These are phyloP conservation scores for Hansenula sp. DNA, from an alignment of 1,139 yeast genomes.

Conservation along the genomic window DNA sequence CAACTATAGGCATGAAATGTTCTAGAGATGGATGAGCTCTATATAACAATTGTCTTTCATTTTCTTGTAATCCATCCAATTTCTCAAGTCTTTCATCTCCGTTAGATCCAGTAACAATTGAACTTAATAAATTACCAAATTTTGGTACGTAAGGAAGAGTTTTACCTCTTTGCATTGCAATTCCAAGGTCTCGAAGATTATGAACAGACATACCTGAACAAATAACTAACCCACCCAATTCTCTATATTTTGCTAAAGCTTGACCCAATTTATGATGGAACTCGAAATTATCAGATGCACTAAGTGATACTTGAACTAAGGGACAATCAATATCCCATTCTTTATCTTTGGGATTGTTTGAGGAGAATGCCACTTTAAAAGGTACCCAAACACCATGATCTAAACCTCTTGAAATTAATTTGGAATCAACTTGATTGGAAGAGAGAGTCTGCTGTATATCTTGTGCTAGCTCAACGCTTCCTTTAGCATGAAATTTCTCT, in stretches of 20 bases:
- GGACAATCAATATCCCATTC: slow-evolving; percentile 46
- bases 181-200: slow-evolving; percentile 53
- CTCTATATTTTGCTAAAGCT: slow-evolving; percentile 46
- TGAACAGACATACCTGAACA: slow-evolving; percentile 81
- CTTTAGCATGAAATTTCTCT: slow-evolving; percentile 52
- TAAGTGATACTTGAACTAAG: slow-evolving; percentile 61
- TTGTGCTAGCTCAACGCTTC: slow-evolving; percentile 38
- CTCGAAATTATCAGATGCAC: slow-evolving; percentile 39
- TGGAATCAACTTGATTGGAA: slow-evolving; percentile 39
- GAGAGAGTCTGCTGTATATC: slow-evolving; percentile 39
- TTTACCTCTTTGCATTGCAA: slow-evolving; percentile 17
- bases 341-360: slow-evolving; percentile 26
- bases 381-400: slow-evolving; percentile 89
- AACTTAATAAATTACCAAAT: slow-evolving; percentile 41
- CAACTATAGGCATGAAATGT: slow-evolving; percentile 67
- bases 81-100: slow-evolving; percentile 26
- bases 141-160: slow-evolving; percentile 44
- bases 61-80: slow-evolving; percentile 31
- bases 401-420: slow-evolving; percentile 50
- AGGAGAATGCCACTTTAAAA: slow-evolving; percentile 63
- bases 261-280: slow-evolving; percentile 54
- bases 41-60: slow-evolving; percentile 33
- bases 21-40: slow-evolving; percentile 72
- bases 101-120: slow-evolving; percentile 25
- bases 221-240: slow-evolving; percentile 46